These are phyloP conservation scores for Aristolochia californica DNA, from an alignment of 164 flowering plant species.

Conservation along the genomic window DNA sequence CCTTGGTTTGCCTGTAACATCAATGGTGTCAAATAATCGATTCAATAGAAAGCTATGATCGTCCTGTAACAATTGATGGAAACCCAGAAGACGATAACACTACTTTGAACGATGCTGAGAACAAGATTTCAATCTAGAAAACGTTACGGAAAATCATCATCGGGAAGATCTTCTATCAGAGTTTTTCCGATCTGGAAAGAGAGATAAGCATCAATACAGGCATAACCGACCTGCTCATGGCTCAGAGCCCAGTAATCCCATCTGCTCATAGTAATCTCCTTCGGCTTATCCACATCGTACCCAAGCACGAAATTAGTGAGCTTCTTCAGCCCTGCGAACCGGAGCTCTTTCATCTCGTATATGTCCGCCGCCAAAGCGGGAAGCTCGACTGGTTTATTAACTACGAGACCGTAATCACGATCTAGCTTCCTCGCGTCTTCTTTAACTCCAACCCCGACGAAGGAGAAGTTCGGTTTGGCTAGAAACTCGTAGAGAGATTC, in stretches of 20 bases:
- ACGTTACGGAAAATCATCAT: no score
- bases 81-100: no score
- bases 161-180: no score
- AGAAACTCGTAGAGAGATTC: not conserved
- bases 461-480: not conserved
- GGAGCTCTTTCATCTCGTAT: constrained; percentile 7
- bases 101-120: no score
- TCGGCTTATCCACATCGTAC: constrained; percentile 34
- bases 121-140: no score
- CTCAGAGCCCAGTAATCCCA: constrained; percentile 5
- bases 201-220: constrained; percentile 7
- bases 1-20: no score
- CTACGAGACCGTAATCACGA: constrained; percentile 4
- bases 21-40: no score
- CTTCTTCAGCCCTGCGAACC: constrained; percentile 29
- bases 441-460: constrained; percentile 8
- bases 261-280: constrained; percentile 5
- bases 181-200: constrained; percentile 5
- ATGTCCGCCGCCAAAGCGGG: constrained; percentile 23
- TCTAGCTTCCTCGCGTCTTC: constrained; percentile 5
- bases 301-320: constrained; percentile 26
- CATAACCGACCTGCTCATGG: constrained; percentile 5
- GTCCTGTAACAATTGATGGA: no score
- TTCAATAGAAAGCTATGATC: no score
- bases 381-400: not conserved